Evolutionary conservation across 2,329 filamentous ascomycete species (phyloP), one percentile per base, ranked within the genome.

Genomic region (Diaporthe vexans): DNA sequence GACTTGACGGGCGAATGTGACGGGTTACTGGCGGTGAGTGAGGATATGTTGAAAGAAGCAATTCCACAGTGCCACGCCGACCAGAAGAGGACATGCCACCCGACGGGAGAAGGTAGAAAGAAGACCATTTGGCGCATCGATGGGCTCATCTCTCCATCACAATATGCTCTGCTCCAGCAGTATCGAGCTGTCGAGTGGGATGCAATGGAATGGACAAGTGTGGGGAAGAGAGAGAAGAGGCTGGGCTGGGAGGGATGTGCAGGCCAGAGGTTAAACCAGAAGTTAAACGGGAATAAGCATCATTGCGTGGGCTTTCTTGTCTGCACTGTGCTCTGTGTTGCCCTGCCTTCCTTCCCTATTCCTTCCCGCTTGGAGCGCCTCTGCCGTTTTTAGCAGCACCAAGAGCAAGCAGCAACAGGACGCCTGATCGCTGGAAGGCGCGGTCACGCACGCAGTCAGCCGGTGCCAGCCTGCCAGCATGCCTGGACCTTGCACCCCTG

Each of bases 221-320:
- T 61, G 58, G n/a, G 48, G 48, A 26, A 63, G 46, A 58, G 21
- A 58, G 46, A 26, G 7, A 33, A 4, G 4, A 4, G 13, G 21
- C 17, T 35, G 52, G 56, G 57, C 72, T 73, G 61, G 43, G 37
- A 33, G 61, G 43, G 37, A 33, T 58, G 65, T 17, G 54, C 72
- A 43, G n/a, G 54, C n/a, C 17, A 61, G 40, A 74, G 52, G 72
- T 48, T 46, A 71, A 74, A 74, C n/a, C 17, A 61, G 40, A 74
- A 67, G 72, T 48, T 46, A 71, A 74, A 74, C 59, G 54, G 51
- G 68, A 74, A 67, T 57, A 73, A 73, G 71, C 71, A 73, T 69
- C 33, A 40, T 21, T 63, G 56, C 35, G n/a, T 56, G n/a, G 48
- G 37, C 37, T 13, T 29, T n/a, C 19, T 35, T 26, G 40, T 13